These are phyloP conservation scores for Penicillium sp. DNA, from an alignment of 2,329 filamentous ascomycete species.

Conservation along the genomic window DNA sequence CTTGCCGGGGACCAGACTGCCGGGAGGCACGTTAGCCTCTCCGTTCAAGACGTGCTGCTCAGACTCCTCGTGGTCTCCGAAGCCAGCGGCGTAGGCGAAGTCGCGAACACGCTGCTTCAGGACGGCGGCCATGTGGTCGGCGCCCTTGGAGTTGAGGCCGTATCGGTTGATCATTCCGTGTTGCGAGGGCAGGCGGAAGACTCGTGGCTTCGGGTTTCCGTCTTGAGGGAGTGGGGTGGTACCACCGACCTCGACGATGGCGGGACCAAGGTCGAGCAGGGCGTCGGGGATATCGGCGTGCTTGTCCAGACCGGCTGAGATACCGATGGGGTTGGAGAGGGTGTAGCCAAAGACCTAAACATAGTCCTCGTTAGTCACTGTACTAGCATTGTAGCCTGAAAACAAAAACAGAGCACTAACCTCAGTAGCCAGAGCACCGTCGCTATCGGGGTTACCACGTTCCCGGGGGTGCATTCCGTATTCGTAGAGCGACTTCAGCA, in stretches of 20 bases:
- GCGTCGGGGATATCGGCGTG: slow-evolving; percentile 83
- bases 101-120: slow-evolving; percentile 75
- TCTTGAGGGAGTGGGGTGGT: slow-evolving; percentile 83
- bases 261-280: slow-evolving; percentile 80
- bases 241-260: slow-evolving; percentile 88
- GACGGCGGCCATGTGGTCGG: slow-evolving; percentile 78
- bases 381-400: background rate
- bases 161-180: slow-evolving; percentile 94
- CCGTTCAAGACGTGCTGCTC: slow-evolving; percentile 77
- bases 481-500: slow-evolving; percentile 70
- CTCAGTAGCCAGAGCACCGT: slow-evolving; percentile 57
- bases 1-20: slow-evolving; percentile 74
- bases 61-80: slow-evolving; percentile 62
- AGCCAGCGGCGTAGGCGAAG: slow-evolving; percentile 71
- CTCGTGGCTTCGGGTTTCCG: slow-evolving; percentile 83
- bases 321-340: slow-evolving; percentile 84
- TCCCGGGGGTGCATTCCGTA: slow-evolving; percentile 81
- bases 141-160: slow-evolving; percentile 88
- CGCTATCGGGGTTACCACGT: slow-evolving; percentile 61
- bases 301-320: slow-evolving; percentile 95
- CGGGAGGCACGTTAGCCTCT: slow-evolving; percentile 72
- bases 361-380: background rate
- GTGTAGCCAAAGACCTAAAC: slow-evolving; percentile 70
- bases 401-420: slow-evolving; percentile 17
- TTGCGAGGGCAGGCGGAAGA: slow-evolving; percentile 81